These are phyloP conservation scores for Brettanomyces anomalus DNA, from an alignment of 805 yeast species.

Conservation along the genomic window DNA sequence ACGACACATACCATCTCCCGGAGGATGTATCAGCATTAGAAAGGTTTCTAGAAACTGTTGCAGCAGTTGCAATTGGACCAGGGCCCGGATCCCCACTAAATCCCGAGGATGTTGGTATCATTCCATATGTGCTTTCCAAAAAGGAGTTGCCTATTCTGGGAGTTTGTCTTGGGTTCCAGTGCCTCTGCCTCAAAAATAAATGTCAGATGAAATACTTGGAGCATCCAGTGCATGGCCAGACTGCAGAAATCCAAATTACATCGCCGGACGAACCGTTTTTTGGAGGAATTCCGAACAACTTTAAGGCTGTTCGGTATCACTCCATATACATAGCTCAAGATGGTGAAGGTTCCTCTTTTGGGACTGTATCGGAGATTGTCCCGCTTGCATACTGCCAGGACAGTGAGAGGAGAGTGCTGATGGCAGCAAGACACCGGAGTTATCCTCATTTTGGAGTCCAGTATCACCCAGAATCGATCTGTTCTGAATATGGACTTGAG, in stretches of 20 bases:
- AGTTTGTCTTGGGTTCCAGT: constrained; percentile 88
- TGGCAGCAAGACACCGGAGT: constrained; percentile 64
- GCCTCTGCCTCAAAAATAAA: constrained; percentile 56
- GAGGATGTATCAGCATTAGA: constrained; percentile 28
- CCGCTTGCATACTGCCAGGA: constrained; percentile 51
- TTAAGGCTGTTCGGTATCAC: constrained; percentile 81
- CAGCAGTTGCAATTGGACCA: constrained; percentile 84
- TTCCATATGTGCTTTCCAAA: constrained; percentile 42
- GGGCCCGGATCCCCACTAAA: constrained; percentile 90
- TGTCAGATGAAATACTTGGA: constrained; percentile 42
- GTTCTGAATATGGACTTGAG: constrained; percentile 58
- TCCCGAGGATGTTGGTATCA: constrained; percentile 61
- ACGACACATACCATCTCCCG: constrained; percentile 40
- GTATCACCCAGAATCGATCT: constrained; percentile 93
- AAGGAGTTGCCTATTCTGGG: constrained; percentile 69
- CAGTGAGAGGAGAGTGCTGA: constrained; percentile 32
- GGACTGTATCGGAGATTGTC: constrained; percentile 22
- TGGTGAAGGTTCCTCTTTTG: not conserved
- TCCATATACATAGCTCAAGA: constrained; percentile 50
- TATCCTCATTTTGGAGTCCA: constrained; percentile 89
- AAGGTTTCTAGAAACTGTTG: constrained; percentile 42
- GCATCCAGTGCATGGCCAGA: constrained; percentile 79
- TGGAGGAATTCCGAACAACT: constrained; percentile 29
- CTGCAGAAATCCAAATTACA: constrained; percentile 37
- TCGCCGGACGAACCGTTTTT: constrained; percentile 29